Base-by-base conservation (phyloP, 192 early-diverging fungal genomes). In the Podochytrium sp. region DNA sequence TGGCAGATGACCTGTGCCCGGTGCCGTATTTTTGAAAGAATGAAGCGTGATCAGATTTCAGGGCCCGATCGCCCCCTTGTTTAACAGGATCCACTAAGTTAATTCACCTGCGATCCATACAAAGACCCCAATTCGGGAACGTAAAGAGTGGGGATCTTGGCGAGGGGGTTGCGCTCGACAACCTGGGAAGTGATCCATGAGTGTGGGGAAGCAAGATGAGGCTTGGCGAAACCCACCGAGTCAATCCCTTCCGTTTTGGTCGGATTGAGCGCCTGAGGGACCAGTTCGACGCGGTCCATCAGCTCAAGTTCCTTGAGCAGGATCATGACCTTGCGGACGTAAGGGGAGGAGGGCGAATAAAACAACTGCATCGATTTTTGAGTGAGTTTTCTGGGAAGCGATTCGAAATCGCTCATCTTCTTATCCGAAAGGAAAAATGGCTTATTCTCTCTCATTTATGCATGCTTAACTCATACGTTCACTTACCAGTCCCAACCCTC, bases 321-420 rank as follows among this genome's bases (percentile, higher is more conserved):
- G 55, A 76, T 76, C 39, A 76, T n/a, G 39, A 68, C 74, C 49
- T 76, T 76, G 20, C 74, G 50, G 1, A 47, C 74, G 41, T 33
- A 76, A 3, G 74, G 74, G 0, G 74, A 76, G 2, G 74, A 59
- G 18, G 64, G 33, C 16, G 65, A 69, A 41, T 38, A 60, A 65
- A 57, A 76, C 34, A 76, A 58, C 23, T 69, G 55, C 74, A 76
- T 76, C 14, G n/a, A 37, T 25, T 25, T 65, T n/a, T n/a, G n/a
- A n/a, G n/a, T n/a, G n/a, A n/a, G n/a, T n/a, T n/a, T n/a, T n/a
- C n/a, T n/a, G n/a, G n/a, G n/a, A n/a, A n/a, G n/a, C n/a, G n/a
- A n/a, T n/a, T n/a, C n/a, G n/a, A n/a, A n/a, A n/a, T n/a, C n/a
- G n/a, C n/a, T n/a, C n/a, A n/a, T n/a, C n/a, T n/a, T n/a, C n/a